Percentiles rank a stretch among this genome's conserved stretches.
phyloP scores from a whole-genome alignment of 371 early-diverging fungal genomes.

The Capillidium heterosporum region DNA sequence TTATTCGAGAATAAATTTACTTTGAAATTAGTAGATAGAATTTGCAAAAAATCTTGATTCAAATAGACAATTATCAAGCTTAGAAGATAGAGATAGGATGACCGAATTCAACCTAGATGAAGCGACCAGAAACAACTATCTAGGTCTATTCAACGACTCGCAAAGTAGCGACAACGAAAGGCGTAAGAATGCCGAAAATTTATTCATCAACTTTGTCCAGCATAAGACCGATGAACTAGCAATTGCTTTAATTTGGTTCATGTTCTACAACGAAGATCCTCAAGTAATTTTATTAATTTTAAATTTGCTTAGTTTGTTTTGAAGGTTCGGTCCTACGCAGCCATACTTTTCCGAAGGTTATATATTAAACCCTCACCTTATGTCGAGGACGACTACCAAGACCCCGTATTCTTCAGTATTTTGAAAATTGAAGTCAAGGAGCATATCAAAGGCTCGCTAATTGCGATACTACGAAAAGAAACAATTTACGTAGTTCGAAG shows the following conservation, averaged over 20 bases:
- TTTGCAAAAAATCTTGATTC: too few relatives aligned
- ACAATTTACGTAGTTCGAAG: conserved; percentile 48
- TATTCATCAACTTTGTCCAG: neutral
- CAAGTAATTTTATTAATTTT: neutral
- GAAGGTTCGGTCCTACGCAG: neutral
- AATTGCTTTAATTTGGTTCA: neutral
- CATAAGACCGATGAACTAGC: neutral
- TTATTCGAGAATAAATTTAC: too few relatives aligned
- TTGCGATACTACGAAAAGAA: conserved; percentile 59
- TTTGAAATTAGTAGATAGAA: too few relatives aligned
- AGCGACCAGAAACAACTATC: too few relatives aligned
- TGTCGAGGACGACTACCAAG: neutral
- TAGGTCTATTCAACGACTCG: too few relatives aligned
- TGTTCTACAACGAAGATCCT: neutral
- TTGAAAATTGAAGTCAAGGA: conserved; percentile 47
- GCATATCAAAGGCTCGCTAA: conserved; percentile 37
- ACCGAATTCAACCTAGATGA: too few relatives aligned
- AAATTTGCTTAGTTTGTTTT: neutral
- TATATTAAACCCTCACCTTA: neutral
- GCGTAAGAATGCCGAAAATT: neutral
- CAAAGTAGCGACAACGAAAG: neutral
- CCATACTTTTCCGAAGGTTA: neutral
- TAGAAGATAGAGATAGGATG: too few relatives aligned
- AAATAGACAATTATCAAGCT: too few relatives aligned
- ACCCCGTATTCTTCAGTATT: neutral